Percentiles rank a stretch among this genome's conserved stretches.
These are phyloP conservation scores for Podila minutissima DNA, from an alignment of 192 early-diverging fungal species.

Conservation along the genomic window DNA sequence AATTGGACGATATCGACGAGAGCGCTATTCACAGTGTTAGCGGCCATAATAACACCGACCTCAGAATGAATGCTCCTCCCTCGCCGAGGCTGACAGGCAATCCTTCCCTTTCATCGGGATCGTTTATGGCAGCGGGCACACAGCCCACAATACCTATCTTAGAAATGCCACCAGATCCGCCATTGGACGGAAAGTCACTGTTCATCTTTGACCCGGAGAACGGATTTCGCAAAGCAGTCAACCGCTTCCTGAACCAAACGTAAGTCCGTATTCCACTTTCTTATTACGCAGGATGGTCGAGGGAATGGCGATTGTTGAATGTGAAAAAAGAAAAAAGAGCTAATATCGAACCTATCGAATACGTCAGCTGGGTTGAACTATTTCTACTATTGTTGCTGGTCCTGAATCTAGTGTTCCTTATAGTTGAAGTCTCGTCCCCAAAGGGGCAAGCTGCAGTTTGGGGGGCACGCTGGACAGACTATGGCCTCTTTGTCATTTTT, in stretches of 20 bases:
- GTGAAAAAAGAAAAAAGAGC: no score
- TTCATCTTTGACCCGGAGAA: slow-evolving; percentile 58
- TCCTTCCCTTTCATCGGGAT: neutral
- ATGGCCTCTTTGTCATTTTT: slow-evolving; percentile 59
- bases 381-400: slow-evolving; percentile 56
- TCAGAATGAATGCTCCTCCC: neutral
- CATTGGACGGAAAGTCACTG: slow-evolving; percentile 45
- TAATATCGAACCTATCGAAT: neutral
- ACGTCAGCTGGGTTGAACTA: slow-evolving; percentile 58
- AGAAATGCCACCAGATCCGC: slow-evolving; percentile 12
- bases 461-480: slow-evolving; percentile 60
- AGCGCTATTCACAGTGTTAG: neutral
- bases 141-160: neutral
- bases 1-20: neutral
- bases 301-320: no score
- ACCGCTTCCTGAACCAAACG: slow-evolving; percentile 52
- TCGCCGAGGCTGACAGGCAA: neutral
- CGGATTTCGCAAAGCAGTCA: slow-evolving; percentile 47
- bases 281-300: neutral
- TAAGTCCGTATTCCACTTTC: slow-evolving; percentile 20
- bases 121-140: neutral
- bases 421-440: slow-evolving; percentile 51
- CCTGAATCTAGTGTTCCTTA: slow-evolving; percentile 52
- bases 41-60: neutral
- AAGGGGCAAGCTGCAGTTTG: slow-evolving; percentile 34